Conservation (phyloP, 176 grass and related monocot genomes). For the Phoenix roebelenii region DNA sequence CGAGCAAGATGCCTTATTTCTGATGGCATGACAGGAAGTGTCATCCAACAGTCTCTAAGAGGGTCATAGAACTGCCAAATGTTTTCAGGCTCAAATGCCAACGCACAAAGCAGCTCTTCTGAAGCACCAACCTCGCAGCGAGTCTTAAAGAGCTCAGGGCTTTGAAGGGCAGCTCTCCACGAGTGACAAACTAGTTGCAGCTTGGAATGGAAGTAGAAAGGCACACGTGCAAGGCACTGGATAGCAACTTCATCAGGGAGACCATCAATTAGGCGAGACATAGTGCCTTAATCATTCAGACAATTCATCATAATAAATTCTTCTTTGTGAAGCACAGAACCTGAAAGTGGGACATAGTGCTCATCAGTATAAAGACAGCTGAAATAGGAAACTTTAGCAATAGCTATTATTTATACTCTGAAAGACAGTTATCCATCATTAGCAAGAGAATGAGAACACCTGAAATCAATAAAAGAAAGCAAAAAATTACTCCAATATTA, state of each 20-base stretch:
- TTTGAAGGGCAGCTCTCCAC: slow-evolving; percentile 54
- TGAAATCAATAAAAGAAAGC: no score
- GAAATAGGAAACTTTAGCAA: no score
- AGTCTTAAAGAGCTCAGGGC: slow-evolving; percentile 51
- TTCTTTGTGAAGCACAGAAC: no score
- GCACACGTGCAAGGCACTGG: slow-evolving; percentile 83
- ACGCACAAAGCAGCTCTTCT: slow-evolving; percentile 73
- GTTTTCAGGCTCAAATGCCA: slow-evolving; percentile 95
- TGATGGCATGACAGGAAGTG: slow-evolving; percentile 87
- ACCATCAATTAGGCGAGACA: slow-evolving; percentile 61
- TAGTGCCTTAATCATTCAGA: slow-evolving; percentile 11
- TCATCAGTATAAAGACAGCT: no score
- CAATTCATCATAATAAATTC: no score
- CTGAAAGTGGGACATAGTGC: no score
- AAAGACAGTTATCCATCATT: no score
- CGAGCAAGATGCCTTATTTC: slow-evolving; percentile 84
- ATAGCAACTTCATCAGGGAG: slow-evolving; percentile 88
- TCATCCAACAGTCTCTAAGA: slow-evolving; percentile 74
- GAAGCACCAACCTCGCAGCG: slow-evolving; percentile 40
- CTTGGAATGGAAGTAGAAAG: slow-evolving; percentile 56
- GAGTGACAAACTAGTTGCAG: slow-evolving; percentile 79
- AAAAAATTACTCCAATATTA: no score
- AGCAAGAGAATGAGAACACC: no score
- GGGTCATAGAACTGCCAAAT: slow-evolving; percentile 96
- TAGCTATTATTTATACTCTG: no score